Evolutionary conservation across 164 flowering plant species (phyloP), one percentile per base, ranked within the genome.

Genomic region (Euptelea pleiosperma): DNA sequence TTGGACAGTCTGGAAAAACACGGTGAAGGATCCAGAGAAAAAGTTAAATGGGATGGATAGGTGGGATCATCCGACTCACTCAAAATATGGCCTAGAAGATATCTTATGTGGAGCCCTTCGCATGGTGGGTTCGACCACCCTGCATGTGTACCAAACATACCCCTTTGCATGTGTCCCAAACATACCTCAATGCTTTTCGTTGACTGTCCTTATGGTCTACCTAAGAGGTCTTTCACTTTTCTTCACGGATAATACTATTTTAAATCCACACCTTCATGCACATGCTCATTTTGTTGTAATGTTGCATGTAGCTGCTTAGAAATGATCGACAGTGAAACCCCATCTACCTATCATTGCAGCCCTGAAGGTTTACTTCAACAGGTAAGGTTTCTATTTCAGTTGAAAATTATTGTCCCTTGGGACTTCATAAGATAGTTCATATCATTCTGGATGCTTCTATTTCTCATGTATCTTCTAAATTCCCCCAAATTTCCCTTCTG

Each of bases 341-440:
- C 77, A 18, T 28, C 72, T 34, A 57, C 63, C 44, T 77, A 70
- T 72, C 55, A 24, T 29, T 82, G 83, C 77, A 73, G 82, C 59
- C 83, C 82, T 40, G 83, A 82, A 70, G 77, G 82, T 39, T 74
- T 82, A 50, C 80, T 79, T 34, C 64, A 65, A 41, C 86, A 79
- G 79, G 86, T 79, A 56, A 36, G 46, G 15, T 14, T 42, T 18
- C 28, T 21, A 8, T 28, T 49, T 18, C 52, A 5, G 33, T 26
- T 26, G 31, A 54, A 26, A 26, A 28, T 39, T 39, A 11, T 39
- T 39, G 42, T 39, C 10, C 15, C 14, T 21, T 41, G 18, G 4
- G 16, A 8, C 19, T 22, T 18, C 6, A 12, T 18, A 16, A 15
- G 19, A 10, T 12, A 31, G 37, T 18, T 43, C 26, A 35, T 25